phyloP scores from a whole-genome alignment of 331 rosid genomes.

The Rosa hybrid region DNA sequence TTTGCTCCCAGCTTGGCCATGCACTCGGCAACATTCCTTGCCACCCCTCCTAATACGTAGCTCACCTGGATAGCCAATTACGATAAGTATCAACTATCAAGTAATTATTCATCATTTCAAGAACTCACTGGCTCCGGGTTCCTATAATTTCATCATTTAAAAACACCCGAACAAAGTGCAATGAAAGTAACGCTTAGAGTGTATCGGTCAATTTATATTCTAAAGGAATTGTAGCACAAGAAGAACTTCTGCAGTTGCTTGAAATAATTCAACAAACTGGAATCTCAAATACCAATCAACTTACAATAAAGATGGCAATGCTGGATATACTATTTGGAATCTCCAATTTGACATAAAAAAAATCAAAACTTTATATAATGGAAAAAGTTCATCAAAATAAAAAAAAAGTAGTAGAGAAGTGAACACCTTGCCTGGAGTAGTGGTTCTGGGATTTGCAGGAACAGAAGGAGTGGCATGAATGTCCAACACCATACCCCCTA shows the following conservation, averaged over 20 bases:
- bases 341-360: not conserved
- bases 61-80: slow-evolving; percentile 50
- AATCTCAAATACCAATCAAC: not conserved
- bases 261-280: not conserved
- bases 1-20: slow-evolving; percentile 82
- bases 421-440: slow-evolving; percentile 83
- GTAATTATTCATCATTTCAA: not conserved
- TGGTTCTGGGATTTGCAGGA: slow-evolving; percentile 61
- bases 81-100: not conserved
- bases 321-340: not conserved
- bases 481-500: slow-evolving; percentile 92
- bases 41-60: slow-evolving; percentile 83
- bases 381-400: not conserved
- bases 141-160: not conserved
- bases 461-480: slow-evolving; percentile 78
- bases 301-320: not conserved
- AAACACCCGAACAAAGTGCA: not conserved
- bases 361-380: not conserved
- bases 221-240: not conserved
- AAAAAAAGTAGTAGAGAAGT: not conserved
- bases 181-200: not conserved
- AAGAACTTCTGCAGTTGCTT: not conserved
- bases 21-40: slow-evolving; percentile 91
- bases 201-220: not conserved
- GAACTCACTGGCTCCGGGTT: not conserved